A percentile compares a stretch with the other conserved stretches of the same genome.
phyloP scores from a whole-genome alignment of 768 basidiomycete species.

The Grammothele lineata region DNA sequence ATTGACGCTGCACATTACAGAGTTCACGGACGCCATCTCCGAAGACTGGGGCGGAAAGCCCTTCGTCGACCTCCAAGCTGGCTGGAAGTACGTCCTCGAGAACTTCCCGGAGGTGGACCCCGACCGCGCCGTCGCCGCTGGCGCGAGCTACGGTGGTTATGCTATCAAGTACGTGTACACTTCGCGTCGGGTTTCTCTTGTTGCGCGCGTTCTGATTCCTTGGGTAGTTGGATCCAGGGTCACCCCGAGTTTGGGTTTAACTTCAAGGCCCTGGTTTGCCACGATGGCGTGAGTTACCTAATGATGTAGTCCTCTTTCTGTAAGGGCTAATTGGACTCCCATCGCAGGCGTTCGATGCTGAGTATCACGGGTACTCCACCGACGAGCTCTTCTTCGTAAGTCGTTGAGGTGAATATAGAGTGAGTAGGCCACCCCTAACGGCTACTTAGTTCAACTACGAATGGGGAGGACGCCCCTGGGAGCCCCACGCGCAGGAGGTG shows the following conservation, averaged over 20 bases:
- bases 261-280: conserved; percentile 89
- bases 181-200: no score
- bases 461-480: conserved; percentile 83
- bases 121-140: conserved; percentile 57
- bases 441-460: conserved; percentile 72
- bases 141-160: conserved; percentile 49
- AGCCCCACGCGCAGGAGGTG: conserved; percentile 46
- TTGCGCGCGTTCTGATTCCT: no score
- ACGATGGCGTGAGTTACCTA: conserved; percentile 78
- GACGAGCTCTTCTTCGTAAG: conserved; percentile 90
- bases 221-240: conserved; percentile 93
- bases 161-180: conserved; percentile 79
- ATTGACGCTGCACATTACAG: no score
- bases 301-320: no score
- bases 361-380: conserved; percentile 81
- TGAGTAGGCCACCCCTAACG: conserved; percentile 75
- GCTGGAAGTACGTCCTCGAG: conserved; percentile 67
- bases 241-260: conserved; percentile 84
- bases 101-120: conserved; percentile 72
- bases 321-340: no score
- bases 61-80: conserved; percentile 65
- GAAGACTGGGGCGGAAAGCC: conserved; percentile 87
- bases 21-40: conserved; percentile 75
- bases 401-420: conserved; percentile 73
- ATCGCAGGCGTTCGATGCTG: conserved; percentile 65